Percentiles rank a stretch among this genome's conserved stretches.
phyloP scores from a whole-genome alignment of 345 rosid genomes.

The Salix suchowensis region DNA sequence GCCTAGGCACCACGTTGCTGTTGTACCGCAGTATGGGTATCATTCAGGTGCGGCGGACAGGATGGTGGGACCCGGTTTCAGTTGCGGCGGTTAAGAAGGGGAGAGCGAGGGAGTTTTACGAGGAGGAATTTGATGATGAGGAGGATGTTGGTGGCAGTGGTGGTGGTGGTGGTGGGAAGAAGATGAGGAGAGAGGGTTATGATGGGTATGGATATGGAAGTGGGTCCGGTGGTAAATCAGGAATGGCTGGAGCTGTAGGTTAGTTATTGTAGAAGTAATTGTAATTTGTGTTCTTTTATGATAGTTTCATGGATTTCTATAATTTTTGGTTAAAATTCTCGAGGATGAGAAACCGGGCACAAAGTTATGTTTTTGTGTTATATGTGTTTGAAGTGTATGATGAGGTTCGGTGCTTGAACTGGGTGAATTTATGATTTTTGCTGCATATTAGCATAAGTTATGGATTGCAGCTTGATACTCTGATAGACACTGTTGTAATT shows the following conservation, averaged over 20 bases:
- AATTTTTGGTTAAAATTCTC: background rate
- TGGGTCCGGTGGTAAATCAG: slow-evolving; percentile 55
- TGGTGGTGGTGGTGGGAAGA: slow-evolving; percentile 58
- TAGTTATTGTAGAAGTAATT: slow-evolving; percentile 14
- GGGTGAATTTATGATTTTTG: no score
- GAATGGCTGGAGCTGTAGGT: slow-evolving; percentile 49
- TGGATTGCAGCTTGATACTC: no score
- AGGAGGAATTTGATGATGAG: slow-evolving; percentile 53
- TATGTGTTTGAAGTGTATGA: no score
- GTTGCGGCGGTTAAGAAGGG: slow-evolving; percentile 52
- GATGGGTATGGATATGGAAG: slow-evolving; percentile 46
- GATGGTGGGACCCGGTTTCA: slow-evolving; percentile 24
- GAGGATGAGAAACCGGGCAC: background rate
- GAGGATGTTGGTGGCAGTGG: slow-evolving; percentile 29
- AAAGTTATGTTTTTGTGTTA: background rate
- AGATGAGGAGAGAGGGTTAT: slow-evolving; percentile 64
- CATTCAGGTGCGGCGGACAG: slow-evolving; percentile 36
- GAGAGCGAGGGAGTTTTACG: slow-evolving; percentile 55
- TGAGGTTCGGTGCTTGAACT: background rate
- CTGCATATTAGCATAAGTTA: no score
- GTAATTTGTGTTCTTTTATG: background rate
- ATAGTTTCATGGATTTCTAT: background rate
- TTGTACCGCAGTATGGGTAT: slow-evolving; percentile 47
- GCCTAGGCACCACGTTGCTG: slow-evolving; percentile 59
- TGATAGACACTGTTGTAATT: no score